A percentile compares a stretch with the other conserved stretches of the same genome.
These are phyloP conservation scores for Anthoceros angustus DNA, from an alignment of 225 moss, liverwort and hornwort species.

Conservation along the genomic window DNA sequence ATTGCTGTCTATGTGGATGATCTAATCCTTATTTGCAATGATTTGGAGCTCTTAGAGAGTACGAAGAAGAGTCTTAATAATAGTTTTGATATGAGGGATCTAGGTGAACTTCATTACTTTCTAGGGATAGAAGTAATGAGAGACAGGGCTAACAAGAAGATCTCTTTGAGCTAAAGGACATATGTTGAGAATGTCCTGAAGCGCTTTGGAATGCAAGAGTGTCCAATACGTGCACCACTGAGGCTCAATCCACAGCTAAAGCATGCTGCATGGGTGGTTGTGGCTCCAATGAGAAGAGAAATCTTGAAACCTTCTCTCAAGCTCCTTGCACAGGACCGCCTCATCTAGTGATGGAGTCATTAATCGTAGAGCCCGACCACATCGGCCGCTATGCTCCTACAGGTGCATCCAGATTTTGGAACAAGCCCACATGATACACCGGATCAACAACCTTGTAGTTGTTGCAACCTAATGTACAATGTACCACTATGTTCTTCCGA, in stretches of 20 bases:
- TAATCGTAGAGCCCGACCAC: not conserved
- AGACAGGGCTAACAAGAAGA: too few relatives aligned
- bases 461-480: not conserved
- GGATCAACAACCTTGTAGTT: not conserved
- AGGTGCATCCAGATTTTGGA: not conserved
- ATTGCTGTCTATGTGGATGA: too few relatives aligned
- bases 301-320: constrained; percentile 2
- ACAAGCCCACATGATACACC: not conserved
- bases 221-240: not conserved
- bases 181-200: too few relatives aligned
- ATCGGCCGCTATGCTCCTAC: not conserved
- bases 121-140: too few relatives aligned
- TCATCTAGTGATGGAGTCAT: not conserved
- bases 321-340: not conserved
- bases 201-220: too few relatives aligned
- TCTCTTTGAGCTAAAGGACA: too few relatives aligned
- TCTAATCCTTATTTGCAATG: too few relatives aligned
- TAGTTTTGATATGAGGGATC: too few relatives aligned
- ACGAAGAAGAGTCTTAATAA: too few relatives aligned
- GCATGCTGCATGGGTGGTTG: not conserved
- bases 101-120: too few relatives aligned
- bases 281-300: not conserved
- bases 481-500: too few relatives aligned
- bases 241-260: not conserved
- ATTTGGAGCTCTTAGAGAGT: too few relatives aligned